These are phyloP conservation scores for Geotrichum reessii DNA, from an alignment of 1,139 yeast genomes.

Conservation along the genomic window DNA sequence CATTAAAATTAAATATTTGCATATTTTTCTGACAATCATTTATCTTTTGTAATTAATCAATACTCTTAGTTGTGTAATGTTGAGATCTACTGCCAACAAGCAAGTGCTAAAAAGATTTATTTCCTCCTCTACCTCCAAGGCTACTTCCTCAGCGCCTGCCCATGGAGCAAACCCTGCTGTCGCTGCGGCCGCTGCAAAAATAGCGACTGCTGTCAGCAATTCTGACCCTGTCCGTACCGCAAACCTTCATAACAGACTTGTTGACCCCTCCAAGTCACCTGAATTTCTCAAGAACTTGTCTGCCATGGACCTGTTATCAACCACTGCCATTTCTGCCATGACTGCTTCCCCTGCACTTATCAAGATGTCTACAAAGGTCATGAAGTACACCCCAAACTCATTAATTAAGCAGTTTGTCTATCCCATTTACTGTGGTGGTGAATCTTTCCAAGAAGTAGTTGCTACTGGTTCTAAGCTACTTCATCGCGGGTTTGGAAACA, in stretches of 20 bases:
- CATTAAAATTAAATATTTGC: not conserved
- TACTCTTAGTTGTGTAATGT: not conserved
- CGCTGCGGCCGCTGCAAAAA: not conserved
- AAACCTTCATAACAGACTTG: constrained; percentile 7
- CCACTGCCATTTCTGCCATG: constrained; percentile 25
- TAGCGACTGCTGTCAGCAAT: not conserved
- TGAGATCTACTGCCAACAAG: not conserved
- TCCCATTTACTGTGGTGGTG: constrained; percentile 89
- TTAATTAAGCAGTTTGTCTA: constrained; percentile 69
- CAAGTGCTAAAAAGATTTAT: not conserved
- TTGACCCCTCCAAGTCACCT: constrained; percentile 20
- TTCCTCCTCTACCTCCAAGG: not conserved
- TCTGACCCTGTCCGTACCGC: not conserved
- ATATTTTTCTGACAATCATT: not conserved
- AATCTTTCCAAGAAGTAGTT: constrained; percentile 61
- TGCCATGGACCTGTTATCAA: constrained; percentile 25
- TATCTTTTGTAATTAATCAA: not conserved
- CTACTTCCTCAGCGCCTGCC: not conserved
- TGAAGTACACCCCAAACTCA: constrained; percentile 54
- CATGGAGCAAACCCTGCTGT: not conserved
- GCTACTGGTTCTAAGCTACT: constrained; percentile 63
- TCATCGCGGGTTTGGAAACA: constrained; percentile 75
- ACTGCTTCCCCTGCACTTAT: constrained; percentile 35
- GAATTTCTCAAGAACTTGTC: constrained; percentile 25
- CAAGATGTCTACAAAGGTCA: constrained; percentile 31